phyloP scores from a whole-genome alignment of 2,329 filamentous ascomycete genomes.

The Periconia macrospinosa region DNA sequence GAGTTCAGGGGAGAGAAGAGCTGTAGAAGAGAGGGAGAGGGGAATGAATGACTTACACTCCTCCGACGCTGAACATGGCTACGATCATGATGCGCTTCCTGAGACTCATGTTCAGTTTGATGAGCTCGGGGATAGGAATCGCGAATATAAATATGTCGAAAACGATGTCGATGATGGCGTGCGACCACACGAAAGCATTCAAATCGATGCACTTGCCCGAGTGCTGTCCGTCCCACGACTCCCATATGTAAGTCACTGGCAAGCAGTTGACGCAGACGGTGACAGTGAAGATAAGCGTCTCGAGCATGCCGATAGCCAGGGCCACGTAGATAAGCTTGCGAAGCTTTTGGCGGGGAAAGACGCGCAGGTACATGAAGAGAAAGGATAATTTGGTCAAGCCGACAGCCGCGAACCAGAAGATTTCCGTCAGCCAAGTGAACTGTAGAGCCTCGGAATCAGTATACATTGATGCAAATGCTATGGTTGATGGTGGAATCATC shows the following conservation, averaged over 20 bases:
- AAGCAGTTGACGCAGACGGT: conserved; percentile 27
- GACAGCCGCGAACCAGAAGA: conserved; percentile 30
- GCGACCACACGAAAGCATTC: conserved; percentile 31
- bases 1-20: conserved; percentile 26
- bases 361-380: conserved; percentile 27
- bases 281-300: conserved; percentile 21
- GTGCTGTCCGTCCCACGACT: conserved; percentile 28
- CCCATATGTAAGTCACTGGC: conserved; percentile 35
- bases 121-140: conserved; percentile 35
- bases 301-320: conserved; percentile 19
- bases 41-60: conserved; percentile 29
- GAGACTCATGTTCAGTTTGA: conserved; percentile 26
- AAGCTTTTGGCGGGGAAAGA: conserved; percentile 27
- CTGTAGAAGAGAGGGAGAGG: neutral
- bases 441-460: conserved; percentile 32
- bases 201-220: conserved; percentile 36
- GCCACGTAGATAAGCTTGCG: conserved; percentile 10
- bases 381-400: conserved; percentile 27
- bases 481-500: conserved; percentile 11
- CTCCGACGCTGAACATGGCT: conserved; percentile 40
- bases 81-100: conserved; percentile 42
- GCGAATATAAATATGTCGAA: conserved; percentile 28
- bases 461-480: conserved; percentile 6
- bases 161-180: conserved; percentile 33
- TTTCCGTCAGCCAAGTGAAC: conserved; percentile 34